phyloP scores from a whole-genome alignment of 169 alveolate species.

The Sarcocystis neurona region DNA sequence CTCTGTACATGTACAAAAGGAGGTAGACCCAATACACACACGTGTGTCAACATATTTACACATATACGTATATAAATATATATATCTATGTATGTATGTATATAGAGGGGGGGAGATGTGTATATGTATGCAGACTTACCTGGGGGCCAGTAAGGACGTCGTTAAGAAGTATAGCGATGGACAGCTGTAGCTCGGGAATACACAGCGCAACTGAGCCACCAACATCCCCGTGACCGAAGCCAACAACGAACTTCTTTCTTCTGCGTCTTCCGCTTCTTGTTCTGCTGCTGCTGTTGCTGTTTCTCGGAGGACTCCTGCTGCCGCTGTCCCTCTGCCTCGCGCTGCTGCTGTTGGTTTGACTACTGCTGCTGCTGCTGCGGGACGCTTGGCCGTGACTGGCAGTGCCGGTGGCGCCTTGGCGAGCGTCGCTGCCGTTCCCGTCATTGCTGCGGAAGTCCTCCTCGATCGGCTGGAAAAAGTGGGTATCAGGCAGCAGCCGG shows the following conservation, averaged over 20 bases:
- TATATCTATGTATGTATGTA: too few species aligned
- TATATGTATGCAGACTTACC: constrained; percentile 38
- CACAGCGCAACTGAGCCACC: constrained; percentile 72
- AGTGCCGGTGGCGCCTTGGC: background rate
- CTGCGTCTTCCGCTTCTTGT: background rate
- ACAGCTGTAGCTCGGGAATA: constrained; percentile 70
- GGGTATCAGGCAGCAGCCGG: constrained; percentile 10
- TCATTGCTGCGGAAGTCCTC: too few species aligned
- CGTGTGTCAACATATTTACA: too few species aligned
- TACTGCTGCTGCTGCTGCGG: background rate
- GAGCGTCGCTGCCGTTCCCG: too few species aligned
- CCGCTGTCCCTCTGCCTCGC: constrained; percentile 14
- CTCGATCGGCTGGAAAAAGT: background rate
- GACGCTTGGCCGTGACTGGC: background rate
- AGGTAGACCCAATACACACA: too few species aligned
- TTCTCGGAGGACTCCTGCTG: background rate
- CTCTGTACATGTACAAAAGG: too few species aligned
- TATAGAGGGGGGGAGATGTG: too few species aligned
- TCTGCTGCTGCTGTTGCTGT: background rate
- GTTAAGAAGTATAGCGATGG: constrained; percentile 72
- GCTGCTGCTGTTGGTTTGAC: background rate
- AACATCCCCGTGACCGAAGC: constrained; percentile 73
- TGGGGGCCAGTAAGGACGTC: constrained; percentile 73
- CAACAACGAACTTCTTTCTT: constrained; percentile 28
- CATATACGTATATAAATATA: too few species aligned